These are phyloP conservation scores for Punctularia strigosozonata DNA, from an alignment of 768 basidiomycete genomes.

Conservation along the genomic window DNA sequence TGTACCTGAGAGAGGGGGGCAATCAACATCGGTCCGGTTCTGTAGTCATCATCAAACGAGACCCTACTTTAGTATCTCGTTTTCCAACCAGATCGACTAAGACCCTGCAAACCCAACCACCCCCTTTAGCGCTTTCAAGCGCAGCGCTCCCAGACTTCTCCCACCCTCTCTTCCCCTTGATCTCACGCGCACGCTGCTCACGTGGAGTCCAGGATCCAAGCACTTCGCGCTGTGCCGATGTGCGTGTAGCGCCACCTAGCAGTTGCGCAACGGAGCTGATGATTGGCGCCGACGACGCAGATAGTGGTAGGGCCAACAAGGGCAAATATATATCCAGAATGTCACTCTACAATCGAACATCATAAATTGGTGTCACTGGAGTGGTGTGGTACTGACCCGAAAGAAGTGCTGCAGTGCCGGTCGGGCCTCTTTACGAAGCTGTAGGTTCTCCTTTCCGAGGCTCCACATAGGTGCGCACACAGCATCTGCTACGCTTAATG, in stretches of 20 bases:
- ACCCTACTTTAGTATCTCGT: background rate
- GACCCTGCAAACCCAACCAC: background rate
- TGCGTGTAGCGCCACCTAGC: slow-evolving; percentile 39
- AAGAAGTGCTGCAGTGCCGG: slow-evolving; percentile 49
- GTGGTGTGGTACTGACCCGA: slow-evolving; percentile 26
- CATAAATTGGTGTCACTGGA: slow-evolving; percentile 1
- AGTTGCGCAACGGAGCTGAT: slow-evolving; percentile 47
- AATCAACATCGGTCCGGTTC: background rate
- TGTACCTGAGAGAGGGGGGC: slow-evolving; percentile 33
- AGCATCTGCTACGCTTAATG: slow-evolving; percentile 49
- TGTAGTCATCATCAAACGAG: background rate
- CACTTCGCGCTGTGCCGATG: slow-evolving; percentile 31
- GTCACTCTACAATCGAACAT: slow-evolving; percentile 29
- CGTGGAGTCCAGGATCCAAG: slow-evolving; percentile 56
- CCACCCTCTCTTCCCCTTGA: slow-evolving; percentile 43
- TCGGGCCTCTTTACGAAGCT: slow-evolving; percentile 37
- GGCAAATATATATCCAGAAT: slow-evolving; percentile 60
- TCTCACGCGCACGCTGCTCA: slow-evolving; percentile 39
- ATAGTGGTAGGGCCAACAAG: slow-evolving; percentile 40
- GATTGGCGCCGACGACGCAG: slow-evolving; percentile 27
- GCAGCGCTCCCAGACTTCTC: slow-evolving; percentile 19
- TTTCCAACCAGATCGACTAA: background rate
- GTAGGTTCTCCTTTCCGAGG: slow-evolving; percentile 31
- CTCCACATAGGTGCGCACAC: slow-evolving; percentile 65
- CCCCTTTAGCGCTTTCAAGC: slow-evolving; percentile 45